These are phyloP conservation scores for Lodderomyces elongisporus DNA, from an alignment of 1,139 yeast species.

Conservation along the genomic window DNA sequence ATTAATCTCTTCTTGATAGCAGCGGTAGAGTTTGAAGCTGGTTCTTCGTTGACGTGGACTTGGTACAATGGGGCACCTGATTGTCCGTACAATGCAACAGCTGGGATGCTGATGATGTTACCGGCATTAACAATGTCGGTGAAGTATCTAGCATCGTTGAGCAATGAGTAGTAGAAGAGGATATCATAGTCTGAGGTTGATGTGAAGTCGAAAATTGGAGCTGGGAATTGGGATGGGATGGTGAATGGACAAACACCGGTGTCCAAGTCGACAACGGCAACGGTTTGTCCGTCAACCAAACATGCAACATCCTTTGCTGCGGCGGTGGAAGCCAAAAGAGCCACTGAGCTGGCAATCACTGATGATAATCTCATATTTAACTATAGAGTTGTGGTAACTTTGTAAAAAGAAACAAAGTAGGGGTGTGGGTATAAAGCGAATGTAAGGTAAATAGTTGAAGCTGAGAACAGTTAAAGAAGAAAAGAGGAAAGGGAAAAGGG, in stretches of 20 bases:
- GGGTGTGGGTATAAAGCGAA: too few relatives aligned
- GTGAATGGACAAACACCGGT: constrained; percentile 40
- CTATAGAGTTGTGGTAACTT: too few relatives aligned
- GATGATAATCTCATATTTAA: constrained; percentile 11
- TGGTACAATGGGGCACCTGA: constrained; percentile 24
- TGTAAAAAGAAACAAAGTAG: too few relatives aligned
- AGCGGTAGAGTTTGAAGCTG: constrained; percentile 38
- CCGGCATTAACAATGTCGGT: constrained; percentile 37
- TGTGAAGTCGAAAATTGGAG: constrained; percentile 20
- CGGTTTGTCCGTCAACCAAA: constrained; percentile 28
- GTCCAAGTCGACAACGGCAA: constrained; percentile 36
- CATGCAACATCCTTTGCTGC: constrained; percentile 35
- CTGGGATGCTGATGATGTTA: constrained; percentile 31
- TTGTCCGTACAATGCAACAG: constrained; percentile 22
- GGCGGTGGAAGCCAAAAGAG: constrained; percentile 20
- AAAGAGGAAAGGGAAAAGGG: too few relatives aligned
- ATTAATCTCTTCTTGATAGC: constrained; percentile 40
- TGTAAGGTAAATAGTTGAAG: too few relatives aligned
- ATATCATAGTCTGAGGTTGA: constrained; percentile 30
- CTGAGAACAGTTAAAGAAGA: too few relatives aligned
- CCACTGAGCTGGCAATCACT: constrained; percentile 11
- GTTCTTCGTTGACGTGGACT: constrained; percentile 25
- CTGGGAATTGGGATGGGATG: constrained; percentile 27
- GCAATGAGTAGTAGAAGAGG: constrained; percentile 34
- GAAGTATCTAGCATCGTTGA: constrained; percentile 21